Conservation (phyloP, 2,329 filamentous ascomycete species). For the Bimuria novae-zelandiae region DNA sequence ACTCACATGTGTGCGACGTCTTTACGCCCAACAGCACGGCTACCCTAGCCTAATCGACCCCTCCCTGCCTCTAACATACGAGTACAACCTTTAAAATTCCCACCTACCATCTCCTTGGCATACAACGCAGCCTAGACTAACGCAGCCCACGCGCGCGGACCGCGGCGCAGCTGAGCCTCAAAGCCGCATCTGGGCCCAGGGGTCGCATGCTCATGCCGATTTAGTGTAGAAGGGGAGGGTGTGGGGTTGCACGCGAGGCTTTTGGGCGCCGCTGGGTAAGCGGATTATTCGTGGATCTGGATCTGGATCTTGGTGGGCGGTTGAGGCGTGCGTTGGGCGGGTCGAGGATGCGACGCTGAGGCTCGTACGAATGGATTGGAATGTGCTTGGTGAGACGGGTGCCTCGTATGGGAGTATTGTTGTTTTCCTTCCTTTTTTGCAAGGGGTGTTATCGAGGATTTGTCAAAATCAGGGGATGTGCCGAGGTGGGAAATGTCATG, state of each 20-base stretch:
- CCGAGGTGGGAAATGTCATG: too few relatives aligned
- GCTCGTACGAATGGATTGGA: neutral
- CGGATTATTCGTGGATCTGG: neutral
- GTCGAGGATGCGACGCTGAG: neutral
- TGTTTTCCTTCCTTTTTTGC: neutral
- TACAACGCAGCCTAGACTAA: neutral
- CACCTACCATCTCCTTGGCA: neutral
- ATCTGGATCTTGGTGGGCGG: conserved; percentile 5
- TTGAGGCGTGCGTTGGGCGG: neutral
- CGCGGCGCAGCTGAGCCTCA: conserved; percentile 8
- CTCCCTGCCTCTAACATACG: neutral
- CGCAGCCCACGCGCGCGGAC: neutral
- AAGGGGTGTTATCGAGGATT: neutral
- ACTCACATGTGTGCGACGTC: neutral
- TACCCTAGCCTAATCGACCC: neutral
- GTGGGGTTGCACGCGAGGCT: neutral
- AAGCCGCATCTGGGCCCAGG: conserved; percentile 4
- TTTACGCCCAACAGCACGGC: neutral
- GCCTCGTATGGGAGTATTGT: too few relatives aligned
- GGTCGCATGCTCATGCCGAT: neutral
- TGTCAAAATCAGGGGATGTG: too few relatives aligned
- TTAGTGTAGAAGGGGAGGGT: neutral
- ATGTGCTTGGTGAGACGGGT: neutral
- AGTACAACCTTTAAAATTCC: too few relatives aligned
- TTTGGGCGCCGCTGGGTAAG: neutral